Percentiles rank a stretch among this genome's conserved stretches.
Evolutionary conservation across 768 basidiomycete species (phyloP).

Genomic region (Suillus brevipes): DNA sequence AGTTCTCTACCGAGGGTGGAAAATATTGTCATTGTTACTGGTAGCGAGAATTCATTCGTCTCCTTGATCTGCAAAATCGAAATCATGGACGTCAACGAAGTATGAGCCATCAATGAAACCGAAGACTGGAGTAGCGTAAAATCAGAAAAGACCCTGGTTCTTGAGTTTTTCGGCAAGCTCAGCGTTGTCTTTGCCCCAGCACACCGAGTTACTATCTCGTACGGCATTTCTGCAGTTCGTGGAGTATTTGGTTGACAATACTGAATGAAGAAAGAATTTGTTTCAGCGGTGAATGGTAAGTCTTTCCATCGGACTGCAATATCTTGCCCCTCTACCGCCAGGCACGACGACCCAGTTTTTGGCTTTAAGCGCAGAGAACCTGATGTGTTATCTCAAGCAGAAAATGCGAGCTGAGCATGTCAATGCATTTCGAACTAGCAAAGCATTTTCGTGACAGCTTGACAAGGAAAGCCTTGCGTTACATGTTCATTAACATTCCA

Average conservation of each 20-base stretch:
- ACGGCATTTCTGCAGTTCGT: neutral
- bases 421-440: neutral
- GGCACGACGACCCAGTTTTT: neutral
- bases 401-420: neutral
- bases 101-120: neutral
- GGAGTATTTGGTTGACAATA: neutral
- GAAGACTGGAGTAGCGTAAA: neutral
- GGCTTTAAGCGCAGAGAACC: neutral
- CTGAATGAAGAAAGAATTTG: neutral
- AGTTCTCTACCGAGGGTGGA: neutral
- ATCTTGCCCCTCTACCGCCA: neutral
- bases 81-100: neutral
- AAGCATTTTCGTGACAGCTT: neutral
- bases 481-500: neutral
- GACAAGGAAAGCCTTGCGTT: neutral
- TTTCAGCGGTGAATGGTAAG: neutral
- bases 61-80: neutral
- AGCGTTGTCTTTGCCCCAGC: neutral
- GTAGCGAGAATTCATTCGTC: neutral
- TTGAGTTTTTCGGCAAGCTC: neutral
- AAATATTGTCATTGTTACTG: neutral
- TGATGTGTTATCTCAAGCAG: neutral
- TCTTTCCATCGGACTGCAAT: neutral
- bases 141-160: neutral
- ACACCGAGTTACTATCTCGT: neutral